Conservation (phyloP, 148 eudicot species). For the Pouteria glomerata region DNA sequence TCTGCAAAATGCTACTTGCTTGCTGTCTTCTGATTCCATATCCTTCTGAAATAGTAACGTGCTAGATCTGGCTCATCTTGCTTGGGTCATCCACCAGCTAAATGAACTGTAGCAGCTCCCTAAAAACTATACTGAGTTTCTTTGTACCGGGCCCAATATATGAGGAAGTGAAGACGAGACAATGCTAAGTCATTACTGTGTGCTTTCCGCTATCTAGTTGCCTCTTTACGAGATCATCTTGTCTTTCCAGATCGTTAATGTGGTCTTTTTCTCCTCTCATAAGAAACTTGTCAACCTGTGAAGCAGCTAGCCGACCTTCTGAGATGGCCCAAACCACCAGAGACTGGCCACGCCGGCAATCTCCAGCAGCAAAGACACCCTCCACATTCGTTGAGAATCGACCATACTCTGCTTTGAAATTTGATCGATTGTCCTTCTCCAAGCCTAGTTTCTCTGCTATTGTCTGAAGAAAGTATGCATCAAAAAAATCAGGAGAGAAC, state of each 20-base stretch:
- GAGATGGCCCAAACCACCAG: conserved; percentile 94
- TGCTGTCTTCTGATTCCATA: too few species aligned
- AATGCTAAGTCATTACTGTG: conserved; percentile 19
- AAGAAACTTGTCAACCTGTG: conserved; percentile 77
- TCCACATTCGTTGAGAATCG: conserved; percentile 64
- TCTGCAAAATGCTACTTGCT: too few species aligned
- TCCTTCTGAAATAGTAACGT: not conserved
- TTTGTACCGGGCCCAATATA: not conserved
- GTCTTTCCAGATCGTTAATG: conserved; percentile 14
- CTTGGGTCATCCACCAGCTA: too few species aligned
- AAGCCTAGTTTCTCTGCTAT: conserved; percentile 77
- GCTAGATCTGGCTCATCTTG: not conserved
- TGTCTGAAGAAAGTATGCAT: too few species aligned
- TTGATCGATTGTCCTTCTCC: conserved; percentile 81
- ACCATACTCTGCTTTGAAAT: conserved; percentile 53
- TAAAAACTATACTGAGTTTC: not conserved
- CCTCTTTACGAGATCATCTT: conserved; percentile 23
- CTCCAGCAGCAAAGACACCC: conserved; percentile 95
- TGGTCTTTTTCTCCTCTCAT: conserved; percentile 40
- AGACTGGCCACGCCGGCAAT: conserved; percentile 94
- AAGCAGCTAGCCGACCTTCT: conserved; percentile 94
- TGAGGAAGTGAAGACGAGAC: not conserved
- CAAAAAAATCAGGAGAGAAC: too few species aligned
- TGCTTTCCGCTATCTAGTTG: conserved; percentile 29
- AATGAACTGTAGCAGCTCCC: conserved; percentile 6